Base-by-base conservation (phyloP, 1,284 basidiomycete species). In the Puccinia triticina region DNA sequence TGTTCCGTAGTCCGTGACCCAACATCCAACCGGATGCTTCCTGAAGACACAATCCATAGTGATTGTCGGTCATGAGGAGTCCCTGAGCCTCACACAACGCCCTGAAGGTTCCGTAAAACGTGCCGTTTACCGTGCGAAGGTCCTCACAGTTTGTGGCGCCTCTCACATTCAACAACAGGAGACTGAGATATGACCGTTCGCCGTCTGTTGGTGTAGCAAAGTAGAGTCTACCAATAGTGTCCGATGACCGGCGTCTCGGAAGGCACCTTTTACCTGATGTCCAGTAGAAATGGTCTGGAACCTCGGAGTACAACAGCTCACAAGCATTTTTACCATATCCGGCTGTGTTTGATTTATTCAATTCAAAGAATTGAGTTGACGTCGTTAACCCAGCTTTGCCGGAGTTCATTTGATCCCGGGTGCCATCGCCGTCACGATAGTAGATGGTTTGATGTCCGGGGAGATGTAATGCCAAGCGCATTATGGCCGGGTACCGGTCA, bases 241-340 rank as follows among this genome's bases (percentile, higher is more conserved):
- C 8, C 3, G 40, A 50, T 2, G 43, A 10, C 32, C 50, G 10
- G 1, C 0, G 1, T 2, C 23, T 21, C 14, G 46, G 21, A 10
- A 4, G 2, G 43, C 69, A 72, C 7, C 3, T 2, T 21, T 50
- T 72, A 21, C 29, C 18, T 5, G 23, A n/a, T 18, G 1, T 12
- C 69, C 69, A 72, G n/a, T 50, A 50, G 50, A 72, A 72, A 5
- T 72, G 29, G 32, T 1, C 0, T 10, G 72, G 72, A 12, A 74
- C 32, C n/a, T 64, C 34, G 3, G 8, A 8, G 29, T 64, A 46
- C 2, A 64, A 29, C 32, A 64, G 43, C 3, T 46, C 37, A 3
- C 34, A 29, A 46, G 18, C n/a, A 11, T 26, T 7, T 43, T 26
- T 59, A 12, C 11, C 12, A 11, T 23, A 29, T 7, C 71, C 71